Evolutionary conservation across 768 basidiomycete genomes (phyloP), one percentile per base, ranked within the genome.

Genomic region (Russula lepida): DNA sequence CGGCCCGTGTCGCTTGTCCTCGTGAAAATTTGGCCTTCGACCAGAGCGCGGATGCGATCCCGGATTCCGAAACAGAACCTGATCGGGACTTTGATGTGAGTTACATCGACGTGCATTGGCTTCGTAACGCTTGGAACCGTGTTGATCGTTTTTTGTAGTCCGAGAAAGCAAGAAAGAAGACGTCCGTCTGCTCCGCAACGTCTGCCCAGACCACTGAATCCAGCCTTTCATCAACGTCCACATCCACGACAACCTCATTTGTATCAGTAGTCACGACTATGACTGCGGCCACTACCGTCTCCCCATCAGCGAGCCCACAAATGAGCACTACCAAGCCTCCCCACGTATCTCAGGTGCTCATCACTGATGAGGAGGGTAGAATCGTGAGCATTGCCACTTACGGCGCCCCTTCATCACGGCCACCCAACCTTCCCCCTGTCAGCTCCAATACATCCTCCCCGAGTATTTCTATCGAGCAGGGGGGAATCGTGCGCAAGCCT

Each of bases 11-110:
- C 51, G 21, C 41, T 12, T 33, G 52, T 48, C 50, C 58, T 9
- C 58, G 50, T 32, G 25, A 37, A 15, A 33, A 53, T 21, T 33
- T 41, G 23, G 25, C 21, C 30, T 48, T 48, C n/a, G 57, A 55
- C 25, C 30, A 35, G 35, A 56, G 35, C 21, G 55, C 43, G 17
- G 64, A 66, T n/a, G 54, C 33, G 6, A 46, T 64, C 39, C 27
- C 64, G 5, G 62, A 66, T 49, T 66, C 64, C 7, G 62, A 66
- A 47, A 63, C 57, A 25, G 62, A 66, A 41, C 64, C 64, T 8
- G 64, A 66, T 53, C 58, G 49, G 33, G 49, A 33, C n/a, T 58
- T 66, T 44, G 55, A 57, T 37, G 64, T 66, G 62, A 51, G 64
- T 58, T 39, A 41, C 28, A 23, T n/a, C 27, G n/a, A 12, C 19